phyloP scores from a whole-genome alignment of 768 basidiomycete species.

The Suillus discolor region DNA sequence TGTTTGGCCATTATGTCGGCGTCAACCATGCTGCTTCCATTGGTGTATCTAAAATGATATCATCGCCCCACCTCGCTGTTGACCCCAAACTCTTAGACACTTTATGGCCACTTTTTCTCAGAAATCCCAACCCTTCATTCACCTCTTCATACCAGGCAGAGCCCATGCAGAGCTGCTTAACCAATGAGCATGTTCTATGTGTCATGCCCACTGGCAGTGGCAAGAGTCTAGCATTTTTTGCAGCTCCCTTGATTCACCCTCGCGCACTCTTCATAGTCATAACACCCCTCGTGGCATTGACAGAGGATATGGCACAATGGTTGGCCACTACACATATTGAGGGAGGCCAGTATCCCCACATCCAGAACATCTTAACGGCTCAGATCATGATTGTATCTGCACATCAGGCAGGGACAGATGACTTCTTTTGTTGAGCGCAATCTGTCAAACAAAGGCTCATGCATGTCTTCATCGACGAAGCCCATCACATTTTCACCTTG shows the following conservation, averaged over 20 bases:
- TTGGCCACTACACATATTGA: not conserved
- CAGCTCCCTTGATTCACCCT: not conserved
- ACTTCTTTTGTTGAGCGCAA: constrained; percentile 3
- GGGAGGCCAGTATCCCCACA: not conserved
- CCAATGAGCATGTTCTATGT: no score
- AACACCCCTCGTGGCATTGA: constrained; percentile 11
- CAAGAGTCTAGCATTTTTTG: no score
- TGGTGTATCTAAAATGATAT: not conserved
- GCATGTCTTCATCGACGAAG: constrained; percentile 13
- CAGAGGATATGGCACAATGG: constrained; percentile 11
- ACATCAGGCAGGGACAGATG: constrained; percentile 5
- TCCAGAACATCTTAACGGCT: not conserved
- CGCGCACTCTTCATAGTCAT: constrained; percentile 7
- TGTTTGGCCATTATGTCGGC: not conserved
- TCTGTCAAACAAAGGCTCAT: not conserved
- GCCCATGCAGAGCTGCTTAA: no score
- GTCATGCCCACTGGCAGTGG: no score
- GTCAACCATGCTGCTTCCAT: not conserved
- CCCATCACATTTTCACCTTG: constrained; percentile 12
- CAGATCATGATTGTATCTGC: constrained; percentile 16
- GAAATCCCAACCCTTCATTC: not conserved
- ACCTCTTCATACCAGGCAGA: no score
- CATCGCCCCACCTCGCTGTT: not conserved
- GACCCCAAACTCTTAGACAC: not conserved
- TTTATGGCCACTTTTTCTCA: not conserved